Evolutionary conservation across 768 basidiomycete species (phyloP).

Genomic region (Lactifluus subvellereus): DNA sequence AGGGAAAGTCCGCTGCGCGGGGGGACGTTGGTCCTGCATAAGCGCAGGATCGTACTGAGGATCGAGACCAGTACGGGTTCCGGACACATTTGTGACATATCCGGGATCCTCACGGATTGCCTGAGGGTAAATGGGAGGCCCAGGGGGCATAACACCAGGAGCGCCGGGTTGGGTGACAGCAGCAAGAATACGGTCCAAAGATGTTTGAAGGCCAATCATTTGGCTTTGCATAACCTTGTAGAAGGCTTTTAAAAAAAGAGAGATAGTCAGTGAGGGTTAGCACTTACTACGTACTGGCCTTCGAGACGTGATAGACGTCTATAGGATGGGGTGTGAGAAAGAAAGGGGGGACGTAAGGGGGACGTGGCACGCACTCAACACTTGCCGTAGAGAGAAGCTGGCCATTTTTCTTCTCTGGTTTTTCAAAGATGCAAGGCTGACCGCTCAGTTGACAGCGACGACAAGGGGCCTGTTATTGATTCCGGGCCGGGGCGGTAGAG

Average conservation of each 20-base stretch:
- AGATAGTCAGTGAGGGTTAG: slow-evolving; percentile 1
- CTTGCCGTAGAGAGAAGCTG: slow-evolving; percentile 56
- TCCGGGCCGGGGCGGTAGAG: slow-evolving; percentile 63
- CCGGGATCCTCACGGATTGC: slow-evolving; percentile 23
- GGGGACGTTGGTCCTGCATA: slow-evolving; percentile 30
- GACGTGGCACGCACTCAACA: slow-evolving; percentile 55
- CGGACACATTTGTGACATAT: slow-evolving; percentile 25
- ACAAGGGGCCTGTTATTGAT: slow-evolving; percentile 66
- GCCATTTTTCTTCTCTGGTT: slow-evolving; percentile 80
- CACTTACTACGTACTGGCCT: slow-evolving; percentile 72
- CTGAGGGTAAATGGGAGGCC: slow-evolving; percentile 23
- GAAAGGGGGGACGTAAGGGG: slow-evolving; percentile 20
- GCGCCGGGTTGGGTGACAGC: slow-evolving; percentile 41
- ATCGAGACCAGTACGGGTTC: slow-evolving; percentile 27
- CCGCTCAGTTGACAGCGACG: slow-evolving; percentile 82
- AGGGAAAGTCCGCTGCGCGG: slow-evolving; percentile 51
- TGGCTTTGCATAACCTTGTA: slow-evolving; percentile 83
- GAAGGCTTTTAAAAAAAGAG: slow-evolving; percentile 6
- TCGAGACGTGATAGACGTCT: slow-evolving; percentile 82
- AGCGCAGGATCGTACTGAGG: slow-evolving; percentile 29
- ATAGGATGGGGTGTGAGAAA: slow-evolving; percentile 19
- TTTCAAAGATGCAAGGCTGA: slow-evolving; percentile 79
- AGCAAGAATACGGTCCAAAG: slow-evolving; percentile 74
- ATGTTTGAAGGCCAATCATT: slow-evolving; percentile 92
- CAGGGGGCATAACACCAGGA: slow-evolving; percentile 30